Base-by-base conservation (phyloP, 2,329 filamentous ascomycete species). In the Mycocentrospora acerina region DNA sequence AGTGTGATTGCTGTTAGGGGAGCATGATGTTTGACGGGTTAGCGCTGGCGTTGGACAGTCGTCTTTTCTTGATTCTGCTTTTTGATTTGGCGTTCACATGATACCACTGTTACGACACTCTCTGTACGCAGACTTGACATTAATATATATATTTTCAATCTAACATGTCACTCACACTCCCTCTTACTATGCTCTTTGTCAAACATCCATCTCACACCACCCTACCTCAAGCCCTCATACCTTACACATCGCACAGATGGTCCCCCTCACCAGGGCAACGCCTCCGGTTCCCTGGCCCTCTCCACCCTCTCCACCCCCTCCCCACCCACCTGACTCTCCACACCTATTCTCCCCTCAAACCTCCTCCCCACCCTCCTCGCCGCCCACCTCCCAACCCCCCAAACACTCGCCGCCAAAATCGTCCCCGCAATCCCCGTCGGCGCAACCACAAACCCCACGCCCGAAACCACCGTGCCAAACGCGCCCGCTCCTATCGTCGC, bases 381-480 rank as follows among this genome's bases (percentile, higher is more conserved):
- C 19, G 62, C 67, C 50, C 66, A 65, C 33, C 57, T 61, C 2
- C 59, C 69, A 19, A 69, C 36, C 0, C 66, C 70, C 69, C 69
- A 71, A 2, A 71, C 30, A 24, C 64, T 47, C 6, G 60, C 68
- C 18, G 63, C 60, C 6, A 64, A 55, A 17, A 64, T 59, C 9
- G 64, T 65, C 2, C 63, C 67, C 15, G 64, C 34, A 22, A 72
- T 66, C 0, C 69, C 69, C 3, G 69, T 69, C 9, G 70, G 70
- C 27, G 70, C 69, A 24, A 71, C 41, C 35, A 72, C 56, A 37
- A 71, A 72, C 2, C 62, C 68, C 7, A 62, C 67, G 5, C 69
- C 69, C 19, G 60, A 65, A 3, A 64, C 53, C 4, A 70, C 44
- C 1, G 58, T 60, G 2, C 68, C 68, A 14, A 69, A 54, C 10